Evolutionary conservation across 129 eudicot genomes (phyloP).

Genomic region (Helianthus tuberosus): DNA sequence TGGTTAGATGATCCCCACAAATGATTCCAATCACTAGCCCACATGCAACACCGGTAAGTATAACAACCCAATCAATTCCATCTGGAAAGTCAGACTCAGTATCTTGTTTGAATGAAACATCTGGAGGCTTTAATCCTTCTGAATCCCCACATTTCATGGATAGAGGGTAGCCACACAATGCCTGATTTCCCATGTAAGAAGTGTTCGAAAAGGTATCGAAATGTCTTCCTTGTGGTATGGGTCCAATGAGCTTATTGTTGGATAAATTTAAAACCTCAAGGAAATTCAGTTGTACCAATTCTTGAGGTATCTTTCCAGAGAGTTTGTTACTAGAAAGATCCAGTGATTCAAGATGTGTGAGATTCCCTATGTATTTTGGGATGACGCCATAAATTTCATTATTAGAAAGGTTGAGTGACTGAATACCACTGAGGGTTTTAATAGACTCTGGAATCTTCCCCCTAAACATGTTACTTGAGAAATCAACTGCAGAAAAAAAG

Average conservation of each 20-base stretch:
- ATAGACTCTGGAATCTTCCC: conserved; percentile 37
- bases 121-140: not conserved
- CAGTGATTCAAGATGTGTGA: conserved; percentile 14
- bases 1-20: conserved; percentile 9
- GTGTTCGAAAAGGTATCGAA: not conserved
- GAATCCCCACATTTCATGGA: conserved; percentile 13
- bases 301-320: not conserved
- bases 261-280: not conserved
- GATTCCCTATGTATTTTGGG: conserved; percentile 8
- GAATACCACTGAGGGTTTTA: conserved; percentile 12
- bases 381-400: conserved; percentile 29
- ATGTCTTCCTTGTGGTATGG: not conserved
- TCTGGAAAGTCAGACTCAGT: not conserved
- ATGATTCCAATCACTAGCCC: conserved; percentile 26
- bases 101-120: not conserved
- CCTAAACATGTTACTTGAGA: conserved; percentile 39
- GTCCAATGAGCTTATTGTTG: not conserved
- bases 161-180: not conserved
- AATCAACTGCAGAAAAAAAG: conserved; percentile 26
- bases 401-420: conserved; percentile 38
- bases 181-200: not conserved
- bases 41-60: conserved; percentile 15
- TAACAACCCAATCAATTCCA: conserved; percentile 29
- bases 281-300: not conserved
- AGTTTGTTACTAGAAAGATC: conserved; percentile 3